Evolutionary conservation across 1,284 basidiomycete species (phyloP), one percentile per base, ranked within the genome.

Genomic region (Fomes fomentarius): DNA sequence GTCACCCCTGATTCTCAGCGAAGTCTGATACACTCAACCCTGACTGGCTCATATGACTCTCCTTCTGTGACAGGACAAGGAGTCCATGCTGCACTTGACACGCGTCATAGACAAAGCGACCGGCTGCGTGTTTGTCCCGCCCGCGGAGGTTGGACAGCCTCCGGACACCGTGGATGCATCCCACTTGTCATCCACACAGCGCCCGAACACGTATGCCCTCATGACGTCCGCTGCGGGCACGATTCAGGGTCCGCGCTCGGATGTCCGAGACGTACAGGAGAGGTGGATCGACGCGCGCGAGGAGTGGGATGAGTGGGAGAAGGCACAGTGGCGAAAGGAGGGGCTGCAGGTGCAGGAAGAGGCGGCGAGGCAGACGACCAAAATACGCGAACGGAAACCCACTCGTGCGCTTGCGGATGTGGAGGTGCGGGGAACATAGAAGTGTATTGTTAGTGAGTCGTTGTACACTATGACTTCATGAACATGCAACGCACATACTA

Each of bases 11-110:
- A 43, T 26, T 40, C 34, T 4, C 47, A 28, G n/a, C n/a, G n/a
- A n/a, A n/a, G n/a, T n/a, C n/a, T n/a, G n/a, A n/a, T n/a, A n/a
- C n/a, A n/a, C n/a, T n/a, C n/a, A 9, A 19, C 15, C 26, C 41
- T 17, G 26, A 39, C 46, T 28, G 35, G 33, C 34, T 26, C 26
- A 28, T 31, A 19, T 30, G 28, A 12, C 12, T 30, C 28, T 30
- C 28, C 28, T 15, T 24, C 28, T 34, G 9, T 30, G 10, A 46
- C 63, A 93, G 89, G 95, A 98, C 71, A 97, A 96, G 72, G 77
- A 85, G 48, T 96, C 93, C 3, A 98, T 98, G 95, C 75, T 96
- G 9, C 84, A 93, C 60, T 81, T 98, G 1, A 87, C 87, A 15
- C 82, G 84, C 24, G 81, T 81, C 34, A 87, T 97, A 58, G 95